Evolutionary conservation across 345 rosid genomes (phyloP).

Genomic region (Lenwebbia sp.): DNA sequence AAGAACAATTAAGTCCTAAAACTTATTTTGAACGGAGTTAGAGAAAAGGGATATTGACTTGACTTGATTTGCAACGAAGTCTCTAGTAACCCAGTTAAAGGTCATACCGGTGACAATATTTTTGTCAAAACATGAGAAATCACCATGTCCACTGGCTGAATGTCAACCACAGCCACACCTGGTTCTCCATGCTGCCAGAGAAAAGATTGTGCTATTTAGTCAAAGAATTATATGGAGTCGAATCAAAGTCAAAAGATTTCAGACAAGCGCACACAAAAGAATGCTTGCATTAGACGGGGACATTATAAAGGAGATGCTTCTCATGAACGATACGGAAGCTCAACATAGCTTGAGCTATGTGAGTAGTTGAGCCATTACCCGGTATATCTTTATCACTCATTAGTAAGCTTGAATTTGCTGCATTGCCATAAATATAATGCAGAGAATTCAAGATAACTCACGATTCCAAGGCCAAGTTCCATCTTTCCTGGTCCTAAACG

Average conservation of each 20-base stretch:
- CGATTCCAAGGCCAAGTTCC: conserved; percentile 99
- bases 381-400: background rate
- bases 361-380: background rate
- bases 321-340: background rate
- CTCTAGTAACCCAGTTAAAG: background rate
- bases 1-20: no score
- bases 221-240: background rate
- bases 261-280: background rate
- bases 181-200: conserved; percentile 79
- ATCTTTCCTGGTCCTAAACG: conserved; percentile 83
- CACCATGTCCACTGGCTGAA: conserved; percentile 79
- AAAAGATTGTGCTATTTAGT: background rate
- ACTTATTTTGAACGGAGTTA: background rate
- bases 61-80: background rate
- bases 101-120: conserved; percentile 67
- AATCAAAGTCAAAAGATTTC: background rate
- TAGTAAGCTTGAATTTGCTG: background rate
- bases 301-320: background rate
- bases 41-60: background rate
- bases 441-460: conserved; percentile 27
- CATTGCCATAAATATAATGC: background rate
- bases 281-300: background rate
- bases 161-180: conserved; percentile 85
- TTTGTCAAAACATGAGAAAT: conserved; percentile 82
- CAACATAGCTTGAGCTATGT: background rate